phyloP scores from a whole-genome alignment of 768 basidiomycete species.

The Scleroderma citrinum region DNA sequence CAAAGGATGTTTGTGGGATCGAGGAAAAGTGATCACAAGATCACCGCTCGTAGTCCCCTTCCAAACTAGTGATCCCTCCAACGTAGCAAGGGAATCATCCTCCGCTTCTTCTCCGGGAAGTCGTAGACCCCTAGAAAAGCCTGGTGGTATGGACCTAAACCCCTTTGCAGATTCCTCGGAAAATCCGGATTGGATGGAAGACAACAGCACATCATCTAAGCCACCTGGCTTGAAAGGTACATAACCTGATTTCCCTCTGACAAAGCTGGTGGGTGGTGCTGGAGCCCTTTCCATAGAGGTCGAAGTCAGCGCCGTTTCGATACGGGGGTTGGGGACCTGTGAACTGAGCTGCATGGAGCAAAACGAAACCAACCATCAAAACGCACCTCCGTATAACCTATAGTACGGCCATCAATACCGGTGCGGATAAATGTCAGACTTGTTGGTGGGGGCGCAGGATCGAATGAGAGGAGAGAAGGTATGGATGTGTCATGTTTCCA shows the following conservation, averaged over 20 bases:
- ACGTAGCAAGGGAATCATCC: slow-evolving; percentile 35
- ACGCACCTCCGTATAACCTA: slow-evolving; percentile 74
- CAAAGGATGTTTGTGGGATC: slow-evolving; percentile 15
- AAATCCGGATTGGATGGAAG: slow-evolving; percentile 22
- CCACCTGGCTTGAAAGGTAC: slow-evolving; percentile 96
- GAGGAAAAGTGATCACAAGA: slow-evolving; percentile 9
- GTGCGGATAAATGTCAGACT: slow-evolving; percentile 65
- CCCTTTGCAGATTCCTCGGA: slow-evolving; percentile 35
- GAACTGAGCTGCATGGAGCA: not conserved
- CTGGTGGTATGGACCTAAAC: slow-evolving; percentile 73
- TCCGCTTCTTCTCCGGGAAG: slow-evolving; percentile 54
- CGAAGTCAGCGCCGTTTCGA: slow-evolving; percentile 72
- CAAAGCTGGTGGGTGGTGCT: slow-evolving; percentile 72
- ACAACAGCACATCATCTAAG: slow-evolving; percentile 55
- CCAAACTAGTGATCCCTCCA: slow-evolving; percentile 19
- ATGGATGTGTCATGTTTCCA: slow-evolving; percentile 63
- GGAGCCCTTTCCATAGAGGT: slow-evolving; percentile 84
- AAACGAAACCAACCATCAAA: slow-evolving; percentile 5
- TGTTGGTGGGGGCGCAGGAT: slow-evolving; percentile 73
- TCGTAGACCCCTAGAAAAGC: slow-evolving; percentile 73
- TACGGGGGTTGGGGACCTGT: slow-evolving; percentile 50
- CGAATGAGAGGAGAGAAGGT: slow-evolving; percentile 55
- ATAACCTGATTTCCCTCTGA: slow-evolving; percentile 89
- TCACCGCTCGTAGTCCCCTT: slow-evolving; percentile 4
- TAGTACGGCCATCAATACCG: slow-evolving; percentile 75